Evolutionary conservation across 2,329 filamentous ascomycete species (phyloP), one percentile per base, ranked within the genome.

Genomic region (Sporothrix mexicana): DNA sequence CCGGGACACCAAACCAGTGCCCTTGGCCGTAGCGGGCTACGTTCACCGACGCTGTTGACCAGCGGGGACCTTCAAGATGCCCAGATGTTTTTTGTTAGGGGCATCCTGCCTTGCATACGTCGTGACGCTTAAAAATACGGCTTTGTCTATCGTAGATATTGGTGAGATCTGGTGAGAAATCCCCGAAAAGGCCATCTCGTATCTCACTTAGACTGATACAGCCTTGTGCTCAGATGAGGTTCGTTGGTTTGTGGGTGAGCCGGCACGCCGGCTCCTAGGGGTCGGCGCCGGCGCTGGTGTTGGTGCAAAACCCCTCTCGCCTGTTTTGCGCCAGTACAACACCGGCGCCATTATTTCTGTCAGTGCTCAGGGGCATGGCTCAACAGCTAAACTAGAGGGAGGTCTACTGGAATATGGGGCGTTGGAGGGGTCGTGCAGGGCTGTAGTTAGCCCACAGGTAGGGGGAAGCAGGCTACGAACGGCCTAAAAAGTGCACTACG

Each of bases 251-350:
- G 43, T 20, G 9, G 59, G 8, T 43, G 36, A 4, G n/a, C 62
- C 64, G 23, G 64, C 41, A 41, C 64, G 66, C 47, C 47, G 66
- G 66, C 25, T 53, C 66, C 41, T 57, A 9, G 55, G 23, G 43
- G 25, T 45, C 36, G 68, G 69, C 51, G 36, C 68, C 72, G 70
- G 45, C 64, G 20, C 71, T 69, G 71, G 69, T 69, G 55, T 68
- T 61, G 69, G 71, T 61, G 25, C 74, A 59, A 71, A 69, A 30
- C 30, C 30, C 30, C 30, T 36, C 30, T 36, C 30, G 30, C 30
- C 30, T 36, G 30, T 36, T 36, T 36, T 36, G 20, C 71, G 55
- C 71, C 41, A 57, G 45, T 49, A 30, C 62, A 59, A 53, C 70
- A 41, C 51, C 53, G 41, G 53, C 71, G 57, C 69, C 45, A 71